These are phyloP conservation scores for Phaeotremella skinneri DNA, from an alignment of 768 basidiomycete genomes.

Conservation along the genomic window DNA sequence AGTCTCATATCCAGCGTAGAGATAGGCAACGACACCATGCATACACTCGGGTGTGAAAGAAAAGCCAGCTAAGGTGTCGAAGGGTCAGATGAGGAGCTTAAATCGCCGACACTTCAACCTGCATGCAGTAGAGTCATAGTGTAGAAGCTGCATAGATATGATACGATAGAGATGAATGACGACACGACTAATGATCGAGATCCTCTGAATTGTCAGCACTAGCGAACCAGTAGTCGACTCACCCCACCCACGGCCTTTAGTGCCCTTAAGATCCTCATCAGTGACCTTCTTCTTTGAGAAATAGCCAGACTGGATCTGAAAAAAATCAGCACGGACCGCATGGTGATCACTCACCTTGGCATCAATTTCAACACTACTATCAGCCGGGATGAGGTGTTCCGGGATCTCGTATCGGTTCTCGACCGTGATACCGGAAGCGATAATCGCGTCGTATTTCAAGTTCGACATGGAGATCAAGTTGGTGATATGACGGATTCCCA, in stretches of 20 bases:
- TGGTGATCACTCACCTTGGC: constrained; percentile 66
- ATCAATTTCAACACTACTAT: constrained; percentile 85
- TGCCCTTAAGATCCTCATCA: constrained; percentile 52
- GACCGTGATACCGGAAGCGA: constrained; percentile 81
- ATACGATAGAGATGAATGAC: too few species aligned
- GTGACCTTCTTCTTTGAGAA: constrained; percentile 72
- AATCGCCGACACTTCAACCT: too few species aligned
- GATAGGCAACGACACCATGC: too few species aligned
- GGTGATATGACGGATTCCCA: constrained; percentile 85
- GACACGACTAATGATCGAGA: constrained; percentile 15
- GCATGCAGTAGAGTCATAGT: too few species aligned
- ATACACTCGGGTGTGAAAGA: too few species aligned
- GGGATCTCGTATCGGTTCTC: constrained; percentile 78
- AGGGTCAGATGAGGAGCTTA: too few species aligned
- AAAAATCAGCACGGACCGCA: background rate
- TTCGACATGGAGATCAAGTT: constrained; percentile 64
- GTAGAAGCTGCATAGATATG: too few species aligned
- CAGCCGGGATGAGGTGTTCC: constrained; percentile 77
- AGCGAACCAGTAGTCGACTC: constrained; percentile 6
- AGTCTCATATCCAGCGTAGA: too few species aligned
- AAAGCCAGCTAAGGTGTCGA: too few species aligned
- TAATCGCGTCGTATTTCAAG: constrained; percentile 93
- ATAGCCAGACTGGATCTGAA: constrained; percentile 71
- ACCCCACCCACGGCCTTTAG: constrained; percentile 46
- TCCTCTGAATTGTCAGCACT: constrained; percentile 12